These are phyloP conservation scores for Aspergillus amoenus DNA, from an alignment of 2,329 filamentous ascomycete species.

Conservation along the genomic window DNA sequence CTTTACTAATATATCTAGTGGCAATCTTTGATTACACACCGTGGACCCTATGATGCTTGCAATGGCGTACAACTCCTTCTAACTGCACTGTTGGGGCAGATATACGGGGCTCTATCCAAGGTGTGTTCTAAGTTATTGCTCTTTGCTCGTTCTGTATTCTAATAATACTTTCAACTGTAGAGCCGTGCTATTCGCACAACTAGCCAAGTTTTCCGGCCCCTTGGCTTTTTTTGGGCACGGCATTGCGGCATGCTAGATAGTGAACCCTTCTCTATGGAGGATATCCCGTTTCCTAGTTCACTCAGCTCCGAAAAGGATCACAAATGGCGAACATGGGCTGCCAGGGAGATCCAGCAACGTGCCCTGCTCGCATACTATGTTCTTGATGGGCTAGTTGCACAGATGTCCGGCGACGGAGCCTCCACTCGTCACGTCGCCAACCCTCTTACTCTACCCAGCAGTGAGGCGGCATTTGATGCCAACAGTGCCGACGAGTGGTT, in stretches of 20 bases:
- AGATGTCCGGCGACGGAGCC: conserved; percentile 44
- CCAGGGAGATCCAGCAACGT: conserved; percentile 47
- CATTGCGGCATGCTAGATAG: conserved; percentile 47
- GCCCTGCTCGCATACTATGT: conserved; percentile 47
- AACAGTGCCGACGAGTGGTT: conserved; percentile 44
- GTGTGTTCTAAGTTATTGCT: conserved; percentile 11
- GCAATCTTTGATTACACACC: conserved; percentile 46
- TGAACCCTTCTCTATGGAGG: conserved; percentile 31
- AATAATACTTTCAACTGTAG: conserved; percentile 14
- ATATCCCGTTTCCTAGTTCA: conserved; percentile 35
- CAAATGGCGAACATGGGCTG: conserved; percentile 45
- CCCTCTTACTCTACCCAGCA: conserved; percentile 40
- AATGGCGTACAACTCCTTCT: conserved; percentile 47
- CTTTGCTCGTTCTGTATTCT: not conserved
- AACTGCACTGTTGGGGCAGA: conserved; percentile 44
- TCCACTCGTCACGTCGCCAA: conserved; percentile 47
- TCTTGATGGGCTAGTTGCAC: conserved; percentile 46
- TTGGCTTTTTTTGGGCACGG: conserved; percentile 48
- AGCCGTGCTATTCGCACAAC: conserved; percentile 45
- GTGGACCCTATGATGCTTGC: conserved; percentile 44
- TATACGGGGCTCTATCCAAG: conserved; percentile 46
- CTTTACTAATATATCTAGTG: conserved; percentile 27
- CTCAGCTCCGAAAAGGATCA: conserved; percentile 37
- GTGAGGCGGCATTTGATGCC: conserved; percentile 43
- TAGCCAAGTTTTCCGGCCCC: conserved; percentile 45